These are phyloP conservation scores for Aspergillus costaricaensis DNA, from an alignment of 2,329 filamentous ascomycete species.

Conservation along the genomic window DNA sequence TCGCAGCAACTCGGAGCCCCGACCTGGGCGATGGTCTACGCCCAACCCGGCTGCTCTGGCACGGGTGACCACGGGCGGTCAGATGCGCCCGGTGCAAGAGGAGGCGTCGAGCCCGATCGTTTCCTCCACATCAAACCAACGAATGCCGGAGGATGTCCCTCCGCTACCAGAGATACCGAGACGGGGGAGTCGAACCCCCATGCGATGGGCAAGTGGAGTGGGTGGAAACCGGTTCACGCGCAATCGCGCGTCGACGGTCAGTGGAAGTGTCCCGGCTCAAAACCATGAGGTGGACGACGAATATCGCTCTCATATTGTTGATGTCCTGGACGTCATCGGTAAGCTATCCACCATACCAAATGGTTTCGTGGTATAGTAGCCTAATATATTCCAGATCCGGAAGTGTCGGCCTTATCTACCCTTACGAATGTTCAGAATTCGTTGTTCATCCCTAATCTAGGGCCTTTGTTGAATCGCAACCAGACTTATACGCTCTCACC, in stretches of 20 bases:
- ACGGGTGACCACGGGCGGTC: slow-evolving; percentile 23
- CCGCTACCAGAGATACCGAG: slow-evolving; percentile 20
- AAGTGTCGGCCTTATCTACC: slow-evolving; percentile 79
- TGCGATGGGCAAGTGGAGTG: slow-evolving; percentile 38
- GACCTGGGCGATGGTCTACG: slow-evolving; percentile 36
- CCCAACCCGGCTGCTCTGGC: slow-evolving; percentile 25
- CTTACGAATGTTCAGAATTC: slow-evolving; percentile 90
- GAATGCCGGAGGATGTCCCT: slow-evolving; percentile 18
- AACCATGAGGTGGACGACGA: slow-evolving; percentile 38
- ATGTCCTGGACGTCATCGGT: slow-evolving; percentile 70
- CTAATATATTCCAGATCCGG: slow-evolving; percentile 63
- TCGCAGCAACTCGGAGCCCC: slow-evolving; percentile 46
- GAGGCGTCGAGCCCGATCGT: slow-evolving; percentile 27
- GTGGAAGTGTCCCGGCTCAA: slow-evolving; percentile 22
- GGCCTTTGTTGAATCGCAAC: slow-evolving; percentile 70
- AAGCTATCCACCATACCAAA: slow-evolving; percentile 31
- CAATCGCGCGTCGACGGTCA: slow-evolving; percentile 37
- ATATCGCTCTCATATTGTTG: slow-evolving; percentile 65
- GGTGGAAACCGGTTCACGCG: slow-evolving; percentile 34
- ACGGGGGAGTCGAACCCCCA: slow-evolving; percentile 21
- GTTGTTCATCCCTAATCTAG: slow-evolving; percentile 81
- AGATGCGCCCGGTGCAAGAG: slow-evolving; percentile 39
- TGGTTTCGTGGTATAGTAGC: no score
- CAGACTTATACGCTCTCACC: slow-evolving; percentile 75
- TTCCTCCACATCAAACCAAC: slow-evolving; percentile 10